Evolutionary conservation across 495 filamentous ascomycete genomes (phyloP), one percentile per base, ranked within the genome.

Genomic region (Penicillium angulare): DNA sequence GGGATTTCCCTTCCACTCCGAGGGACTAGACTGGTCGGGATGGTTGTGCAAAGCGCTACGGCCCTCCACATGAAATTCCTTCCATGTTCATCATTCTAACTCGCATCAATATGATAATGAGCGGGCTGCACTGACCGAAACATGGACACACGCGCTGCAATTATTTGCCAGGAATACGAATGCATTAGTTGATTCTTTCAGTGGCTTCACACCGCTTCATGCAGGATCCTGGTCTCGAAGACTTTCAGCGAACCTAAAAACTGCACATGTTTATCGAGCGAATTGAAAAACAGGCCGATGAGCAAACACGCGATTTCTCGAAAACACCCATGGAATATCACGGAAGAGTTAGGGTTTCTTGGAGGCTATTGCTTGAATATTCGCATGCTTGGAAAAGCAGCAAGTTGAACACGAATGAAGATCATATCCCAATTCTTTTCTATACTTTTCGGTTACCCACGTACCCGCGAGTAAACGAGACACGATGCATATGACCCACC

Each of bases 121-220:
- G n/a, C n/a, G n/a, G n/a, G n/a, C n/a, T n/a, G n/a, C n/a, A n/a
- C n/a, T n/a, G n/a, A n/a, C n/a, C n/a, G n/a, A n/a, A n/a, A n/a
- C n/a, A n/a, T n/a, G n/a, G n/a, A 20, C 21, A 16, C 41, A 44
- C 38, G 41, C 10, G 41, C n/a, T 16, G 15, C 27, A n/a, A 6
- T 6, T 15, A 15, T 16, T 47, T 53, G 50, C n/a, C 13, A 42
- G n/a, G n/a, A n/a, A n/a, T n/a, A n/a, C 15, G 21, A 24, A 1
- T 1, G 20, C 15, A 13, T 24, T 13, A 13, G 7, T 15, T n/a
- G 10, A 1, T 21, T 21, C 5, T 22, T 4, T 21, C 21, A 12
- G 22, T 24, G 7, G 6, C 21, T 38, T 23, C 43, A 33, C 43
- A 53, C 50, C 50, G 50, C 50, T 53, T 53, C 35, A 47, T 53